Evolutionary conservation across 2,329 filamentous ascomycete genomes (phyloP), one percentile per base, ranked within the genome.

Genomic region (Apiospora koreana): DNA sequence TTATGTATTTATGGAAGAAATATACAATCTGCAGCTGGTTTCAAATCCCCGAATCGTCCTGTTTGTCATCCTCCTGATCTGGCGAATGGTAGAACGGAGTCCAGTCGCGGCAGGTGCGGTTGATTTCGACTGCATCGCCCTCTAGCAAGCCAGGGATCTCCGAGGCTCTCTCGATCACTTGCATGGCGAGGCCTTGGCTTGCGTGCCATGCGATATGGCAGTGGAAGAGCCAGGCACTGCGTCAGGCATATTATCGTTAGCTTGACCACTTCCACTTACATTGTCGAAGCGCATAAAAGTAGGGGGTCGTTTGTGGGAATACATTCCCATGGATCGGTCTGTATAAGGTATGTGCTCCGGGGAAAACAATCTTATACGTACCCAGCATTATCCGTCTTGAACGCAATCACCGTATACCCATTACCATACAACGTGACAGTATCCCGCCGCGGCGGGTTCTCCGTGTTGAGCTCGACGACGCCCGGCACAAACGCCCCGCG

Each of bases 321-420:
- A n/a, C n/a, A n/a, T n/a, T n/a, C n/a, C n/a, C n/a, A n/a, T n/a
- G n/a, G n/a, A n/a, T n/a, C n/a, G n/a, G n/a, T n/a, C n/a, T n/a
- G n/a, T n/a, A n/a, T n/a, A n/a, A n/a, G 48, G 48, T 28, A 54
- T 21, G n/a, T n/a, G 43, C 6, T 23, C 7, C 6, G n/a, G n/a
- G 9, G 3, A 7, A 54, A 28, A 16, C 7, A 35, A 10, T 6
- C 9, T n/a, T n/a, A 3, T 31, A 21, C 50, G 10, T 8, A 58
- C 50, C 28, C 86, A 0, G 85, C 86, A 72, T 87, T 87, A 74
- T 88, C 82, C 0, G 83, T 79, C 69, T 79, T 73, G 74, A 86
- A 87, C 0, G 82, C 85, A 25, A 87, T 77, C 5, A 83, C 82
- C 6, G 87, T 71, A 73, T 84, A 84, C 0, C 85, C 86, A 16